These are phyloP conservation scores for Cucumis hystrix DNA, from an alignment of 306 rosid genomes.

Conservation along the genomic window DNA sequence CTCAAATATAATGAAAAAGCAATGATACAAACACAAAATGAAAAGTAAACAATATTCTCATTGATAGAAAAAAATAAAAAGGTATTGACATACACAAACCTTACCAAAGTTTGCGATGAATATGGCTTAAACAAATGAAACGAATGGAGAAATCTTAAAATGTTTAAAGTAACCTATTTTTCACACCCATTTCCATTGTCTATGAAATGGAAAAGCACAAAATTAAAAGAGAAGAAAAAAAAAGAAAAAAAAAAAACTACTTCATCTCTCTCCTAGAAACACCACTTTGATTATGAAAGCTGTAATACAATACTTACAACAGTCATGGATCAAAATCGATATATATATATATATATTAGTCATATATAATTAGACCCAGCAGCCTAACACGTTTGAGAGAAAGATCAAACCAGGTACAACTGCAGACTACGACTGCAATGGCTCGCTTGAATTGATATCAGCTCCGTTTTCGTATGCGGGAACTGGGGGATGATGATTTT, in stretches of 20 bases:
- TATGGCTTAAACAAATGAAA: neutral
- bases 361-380: neutral
- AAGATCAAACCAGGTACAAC: neutral
- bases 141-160: neutral
- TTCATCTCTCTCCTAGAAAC: neutral
- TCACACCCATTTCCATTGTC: neutral
- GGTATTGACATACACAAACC: neutral
- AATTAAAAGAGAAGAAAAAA: no score
- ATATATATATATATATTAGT: no score
- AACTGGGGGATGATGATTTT: conserved; percentile 15
- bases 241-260: neutral
- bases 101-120: neutral
- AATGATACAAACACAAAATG: neutral
- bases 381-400: neutral
- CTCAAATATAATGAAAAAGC: neutral
- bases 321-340: neutral
- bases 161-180: neutral
- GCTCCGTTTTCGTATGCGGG: conserved; percentile 1
- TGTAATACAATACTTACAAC: neutral
- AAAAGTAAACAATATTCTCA: neutral
- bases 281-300: neutral
- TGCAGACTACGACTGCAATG: neutral
- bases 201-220: neutral
- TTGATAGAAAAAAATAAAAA: neutral
- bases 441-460: neutral